Conservation (phyloP, 129 eudicot genomes). For the Flaveria sonorensis region DNA sequence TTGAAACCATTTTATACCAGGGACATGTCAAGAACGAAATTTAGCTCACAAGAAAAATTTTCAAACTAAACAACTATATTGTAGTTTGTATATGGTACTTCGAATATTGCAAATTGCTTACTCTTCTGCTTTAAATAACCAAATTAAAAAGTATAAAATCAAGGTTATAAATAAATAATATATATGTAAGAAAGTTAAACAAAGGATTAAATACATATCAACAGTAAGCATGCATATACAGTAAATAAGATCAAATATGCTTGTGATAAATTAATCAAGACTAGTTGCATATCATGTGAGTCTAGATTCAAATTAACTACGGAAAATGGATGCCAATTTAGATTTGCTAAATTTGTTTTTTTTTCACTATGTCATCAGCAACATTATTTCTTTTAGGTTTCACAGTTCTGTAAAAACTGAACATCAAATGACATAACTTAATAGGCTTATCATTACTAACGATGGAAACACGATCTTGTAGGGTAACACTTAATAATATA, state of each 20-base stretch:
- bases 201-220: neutral
- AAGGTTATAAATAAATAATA: neutral
- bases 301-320: neutral
- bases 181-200: neutral
- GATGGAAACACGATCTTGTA: neutral
- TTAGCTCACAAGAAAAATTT: no score
- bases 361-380: neutral
- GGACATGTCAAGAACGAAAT: neutral
- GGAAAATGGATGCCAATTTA: neutral
- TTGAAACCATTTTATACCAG: neutral
- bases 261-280: neutral
- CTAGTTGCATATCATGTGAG: neutral
- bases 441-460: neutral
- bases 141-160: neutral
- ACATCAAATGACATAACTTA: neutral
- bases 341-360: neutral
- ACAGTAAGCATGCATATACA: neutral
- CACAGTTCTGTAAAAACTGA: neutral
- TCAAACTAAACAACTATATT: neutral
- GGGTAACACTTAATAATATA: neutral
- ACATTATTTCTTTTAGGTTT: conserved; percentile 7
- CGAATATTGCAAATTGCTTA: neutral
- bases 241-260: neutral
- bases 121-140: neutral
- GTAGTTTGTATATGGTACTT: no score